Evolutionary conservation across 257 asterid species (phyloP), one percentile per base, ranked within the genome.

Genomic region (Solanum tarijense): DNA sequence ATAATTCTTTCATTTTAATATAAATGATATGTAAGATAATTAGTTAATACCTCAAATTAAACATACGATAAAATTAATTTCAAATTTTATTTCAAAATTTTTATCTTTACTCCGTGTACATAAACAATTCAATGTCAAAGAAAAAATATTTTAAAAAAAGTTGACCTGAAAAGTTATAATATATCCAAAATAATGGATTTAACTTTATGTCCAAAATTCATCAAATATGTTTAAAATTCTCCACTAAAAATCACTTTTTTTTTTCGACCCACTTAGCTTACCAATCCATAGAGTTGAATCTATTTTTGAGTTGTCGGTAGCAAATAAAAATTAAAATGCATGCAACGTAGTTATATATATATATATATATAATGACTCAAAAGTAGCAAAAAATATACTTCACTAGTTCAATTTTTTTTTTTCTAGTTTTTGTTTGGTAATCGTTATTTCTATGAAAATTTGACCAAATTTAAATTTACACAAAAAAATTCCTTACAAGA

Each of bases 221-320:
- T 31, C 41, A 32, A 2, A 71, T 8, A 34, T 72, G 27, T 74
- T 12, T 5, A 39, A 76, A 38, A 39, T n/a, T 35, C 60, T 78
- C 84, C 62, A n/a, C 62, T 78, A 7, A 78, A 76, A 12, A n/a
- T 78, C 62, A 78, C n/a, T 39, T 58, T 39, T 55, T 4, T 72
- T 31, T 29, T 31, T 18, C 20, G 2, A 32, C 25, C 27, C 46
- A 72, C 27, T 72, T 39, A 39, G 23, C 34, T 39, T 76, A 39
- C 12, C 34, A 76, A 38, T n/a, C 21, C 0, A 76, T 39, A 75
- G 13, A 75, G 81, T 36, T 39, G 55, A 13, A 27, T 35, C 83
- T 74, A 75, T 5, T 75, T 73, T 73, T 72, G 29, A 75, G 21
- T 1, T 76, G 83, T 76, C 60, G n/a, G 83, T 76, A 52, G 13